These are phyloP conservation scores for Xylariales sp. DNA, from an alignment of 2,329 filamentous ascomycete genomes.

Conservation along the genomic window DNA sequence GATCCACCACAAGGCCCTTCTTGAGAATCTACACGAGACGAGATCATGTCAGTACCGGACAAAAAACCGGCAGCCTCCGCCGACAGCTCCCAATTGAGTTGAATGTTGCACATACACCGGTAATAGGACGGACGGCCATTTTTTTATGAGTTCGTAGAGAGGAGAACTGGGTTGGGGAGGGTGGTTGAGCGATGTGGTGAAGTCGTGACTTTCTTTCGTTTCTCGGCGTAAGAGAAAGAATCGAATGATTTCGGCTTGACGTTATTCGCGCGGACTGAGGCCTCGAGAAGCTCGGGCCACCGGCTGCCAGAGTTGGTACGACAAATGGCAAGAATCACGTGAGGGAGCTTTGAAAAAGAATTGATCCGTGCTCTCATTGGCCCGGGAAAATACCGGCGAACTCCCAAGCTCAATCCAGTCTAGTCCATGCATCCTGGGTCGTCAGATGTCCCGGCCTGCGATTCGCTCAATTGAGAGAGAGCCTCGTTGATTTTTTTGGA, in stretches of 20 bases:
- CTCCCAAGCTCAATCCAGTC: no score
- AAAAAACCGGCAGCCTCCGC: not conserved
- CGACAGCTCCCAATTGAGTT: conserved; percentile 23
- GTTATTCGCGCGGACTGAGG: conserved; percentile 11
- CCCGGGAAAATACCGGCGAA: no score
- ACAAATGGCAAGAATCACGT: no score
- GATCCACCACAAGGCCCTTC: conserved; percentile 53
- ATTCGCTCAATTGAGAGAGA: no score
- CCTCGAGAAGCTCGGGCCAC: not conserved
- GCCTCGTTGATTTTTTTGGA: conserved; percentile 8
- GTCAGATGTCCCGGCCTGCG: no score
- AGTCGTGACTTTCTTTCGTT: not conserved
- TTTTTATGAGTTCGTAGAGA: conserved; percentile 12
- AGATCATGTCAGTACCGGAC: conserved; percentile 1
- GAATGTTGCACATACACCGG: conserved; percentile 46
- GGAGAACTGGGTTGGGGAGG: conserved; percentile 9
- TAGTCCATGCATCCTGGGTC: no score
- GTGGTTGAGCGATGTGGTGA: conserved; percentile 2
- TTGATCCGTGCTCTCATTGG: conserved; percentile 3
- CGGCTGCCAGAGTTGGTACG: no score
- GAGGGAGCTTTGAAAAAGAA: no score
- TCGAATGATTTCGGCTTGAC: conserved; percentile 7
- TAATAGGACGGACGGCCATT: conserved; percentile 52
- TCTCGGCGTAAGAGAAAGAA: conserved; percentile 3
- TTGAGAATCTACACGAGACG: conserved; percentile 52